Base-by-base conservation (phyloP, 306 rosid species). In the Prinsepia uniflora region DNA sequence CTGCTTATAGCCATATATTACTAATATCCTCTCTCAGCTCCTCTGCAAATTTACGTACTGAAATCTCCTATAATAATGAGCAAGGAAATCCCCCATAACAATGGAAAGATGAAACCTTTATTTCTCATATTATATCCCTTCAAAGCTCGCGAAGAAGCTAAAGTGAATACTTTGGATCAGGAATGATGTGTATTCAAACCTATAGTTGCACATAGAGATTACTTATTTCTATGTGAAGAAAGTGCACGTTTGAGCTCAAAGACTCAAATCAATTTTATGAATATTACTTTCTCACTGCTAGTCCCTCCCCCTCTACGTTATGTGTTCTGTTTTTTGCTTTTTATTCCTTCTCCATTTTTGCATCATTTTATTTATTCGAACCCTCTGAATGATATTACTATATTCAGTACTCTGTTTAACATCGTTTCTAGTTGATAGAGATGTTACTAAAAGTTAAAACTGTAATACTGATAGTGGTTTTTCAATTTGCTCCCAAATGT, bases 401-500 rank as follows among this genome's bases (percentile, higher is more conserved):
- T 12, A n/a, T 50, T 52, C 49, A 40, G 40, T 40, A 8, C 12
- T 10, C 8, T 62, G 39, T 47, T 6, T 63, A 61, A 36, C 20
- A 18, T 45, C 60, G 50, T 48, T 63, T 9, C 15, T 57, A 17
- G 42, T n/a, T 15, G 72, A 55, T 45, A 44, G 24, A 39, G 15
- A 9, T 14, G 45, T 67, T 52, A 56, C 44, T 22, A 40, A 53
- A 0, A 40, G 20, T 53, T 36, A 54, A 63, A 48, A 44, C 15
- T 36, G 43, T 9, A 56, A 36, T 59, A 58, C 75, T 46, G 13
- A 80, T 30, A 22, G 24, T n/a, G 65, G 52, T 78, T 67, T 56
- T 57, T 66, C 14, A 61, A 34, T 70, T 11, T 84, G 53, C 75
- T 63, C 53, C 61, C 67, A 73, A 76, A 71, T 86, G 78, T 79